Conservation (phyloP, 2,329 filamentous ascomycete genomes). For the Ophidiomyces ophidiicola region DNA sequence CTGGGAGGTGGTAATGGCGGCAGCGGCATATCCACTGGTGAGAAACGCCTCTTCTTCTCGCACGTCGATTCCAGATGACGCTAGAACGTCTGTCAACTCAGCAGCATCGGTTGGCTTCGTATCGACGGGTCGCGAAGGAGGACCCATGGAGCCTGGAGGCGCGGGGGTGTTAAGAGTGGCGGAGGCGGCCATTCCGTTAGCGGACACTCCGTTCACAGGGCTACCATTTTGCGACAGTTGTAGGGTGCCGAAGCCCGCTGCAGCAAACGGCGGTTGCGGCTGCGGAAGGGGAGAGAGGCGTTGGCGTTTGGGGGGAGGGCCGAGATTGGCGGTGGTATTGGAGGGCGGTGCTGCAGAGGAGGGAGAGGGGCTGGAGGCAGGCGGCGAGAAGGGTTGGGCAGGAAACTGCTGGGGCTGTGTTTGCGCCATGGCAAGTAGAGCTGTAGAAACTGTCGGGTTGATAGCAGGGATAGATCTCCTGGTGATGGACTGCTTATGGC, state of each 20-base stretch:
- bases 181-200: constrained; percentile 43
- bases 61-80: constrained; percentile 74
- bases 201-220: constrained; percentile 30
- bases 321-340: constrained; percentile 29
- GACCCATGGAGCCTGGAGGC: constrained; percentile 45
- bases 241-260: constrained; percentile 44
- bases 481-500: constrained; percentile 14
- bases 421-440: constrained; percentile 43
- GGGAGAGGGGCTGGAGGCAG: constrained; percentile 51
- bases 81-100: constrained; percentile 71
- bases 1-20: constrained; percentile 32
- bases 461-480: constrained; percentile 7
- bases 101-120: constrained; percentile 42
- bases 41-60: constrained; percentile 75
- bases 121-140: constrained; percentile 47
- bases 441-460: not conserved
- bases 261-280: constrained; percentile 41
- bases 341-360: constrained; percentile 39
- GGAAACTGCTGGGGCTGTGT: constrained; percentile 43
- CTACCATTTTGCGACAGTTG: constrained; percentile 28
- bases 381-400: constrained; percentile 50
- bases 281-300: constrained; percentile 56
- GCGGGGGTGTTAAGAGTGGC: constrained; percentile 22
- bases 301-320: constrained; percentile 59
- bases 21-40: constrained; percentile 43